Evolutionary conservation across 805 yeast species (phyloP).

Genomic region (Candida ortonii): DNA sequence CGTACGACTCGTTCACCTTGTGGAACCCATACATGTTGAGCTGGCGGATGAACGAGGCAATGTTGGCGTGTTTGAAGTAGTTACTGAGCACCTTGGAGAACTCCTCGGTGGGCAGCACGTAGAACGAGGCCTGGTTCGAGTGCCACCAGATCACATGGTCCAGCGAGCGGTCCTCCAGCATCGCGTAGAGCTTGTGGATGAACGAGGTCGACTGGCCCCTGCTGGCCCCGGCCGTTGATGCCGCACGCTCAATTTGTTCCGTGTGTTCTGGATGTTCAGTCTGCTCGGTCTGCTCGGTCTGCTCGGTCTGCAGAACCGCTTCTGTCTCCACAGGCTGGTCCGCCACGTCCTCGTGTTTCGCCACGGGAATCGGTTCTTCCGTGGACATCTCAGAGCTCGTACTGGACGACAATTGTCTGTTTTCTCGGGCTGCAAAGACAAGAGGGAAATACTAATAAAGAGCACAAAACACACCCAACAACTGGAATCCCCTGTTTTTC

Average conservation of each 20-base stretch:
- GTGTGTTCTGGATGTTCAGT: conserved; percentile 2
- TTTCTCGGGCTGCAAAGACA: too few species aligned
- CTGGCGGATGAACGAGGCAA: conserved; percentile 76
- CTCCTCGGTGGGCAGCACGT: conserved; percentile 81
- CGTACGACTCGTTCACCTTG: conserved; percentile 56
- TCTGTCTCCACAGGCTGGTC: too few species aligned
- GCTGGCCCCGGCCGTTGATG: too few species aligned
- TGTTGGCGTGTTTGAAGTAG: conserved; percentile 78
- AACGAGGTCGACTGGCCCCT: conserved; percentile 43
- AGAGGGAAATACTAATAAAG: too few species aligned
- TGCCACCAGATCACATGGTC: conserved; percentile 86
- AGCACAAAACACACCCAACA: too few species aligned
- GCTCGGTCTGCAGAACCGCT: conserved; percentile 1
- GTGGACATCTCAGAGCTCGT: too few species aligned
- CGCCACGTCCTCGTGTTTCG: too few species aligned
- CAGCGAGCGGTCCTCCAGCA: conserved; percentile 77
- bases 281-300: conserved; percentile 3
- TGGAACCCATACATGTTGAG: conserved; percentile 82
- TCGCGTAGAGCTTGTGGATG: conserved; percentile 85
- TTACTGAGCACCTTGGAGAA: conserved; percentile 68
- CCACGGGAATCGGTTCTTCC: too few species aligned
- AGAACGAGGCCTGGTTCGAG: conserved; percentile 61
- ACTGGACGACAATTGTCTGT: too few species aligned
- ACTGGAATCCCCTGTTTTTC: too few species aligned
- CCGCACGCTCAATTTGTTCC: too few species aligned